phyloP scores from a whole-genome alignment of 1,284 basidiomycete genomes.

The Heterobasidion irregulare region DNA sequence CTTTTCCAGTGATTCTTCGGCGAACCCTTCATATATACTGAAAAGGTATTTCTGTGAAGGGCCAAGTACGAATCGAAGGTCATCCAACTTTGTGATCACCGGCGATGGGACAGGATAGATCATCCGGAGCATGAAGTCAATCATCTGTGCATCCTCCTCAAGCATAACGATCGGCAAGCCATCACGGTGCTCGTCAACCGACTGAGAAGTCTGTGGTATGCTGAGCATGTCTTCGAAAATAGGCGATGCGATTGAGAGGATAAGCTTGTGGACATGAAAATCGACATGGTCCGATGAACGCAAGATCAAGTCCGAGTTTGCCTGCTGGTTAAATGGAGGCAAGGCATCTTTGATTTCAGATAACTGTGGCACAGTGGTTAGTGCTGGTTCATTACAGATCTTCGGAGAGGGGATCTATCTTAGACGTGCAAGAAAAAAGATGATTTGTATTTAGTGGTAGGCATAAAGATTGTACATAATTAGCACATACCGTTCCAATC shows the following conservation, averaged over 20 bases:
- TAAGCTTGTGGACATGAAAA: conserved; percentile 22
- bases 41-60: background rate
- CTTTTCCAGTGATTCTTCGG: background rate
- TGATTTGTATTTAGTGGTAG: too few relatives aligned
- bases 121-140: conserved; percentile 4
- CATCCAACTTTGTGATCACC: background rate
- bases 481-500: too few relatives aligned
- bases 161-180: conserved; percentile 2
- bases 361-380: too few relatives aligned
- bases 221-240: conserved; percentile 28
- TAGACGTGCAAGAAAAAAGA: too few relatives aligned
- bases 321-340: background rate
- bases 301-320: conserved; percentile 23
- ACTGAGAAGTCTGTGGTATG: background rate
- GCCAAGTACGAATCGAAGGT: background rate
- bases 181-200: background rate
- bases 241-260: conserved; percentile 25
- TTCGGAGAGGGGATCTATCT: too few relatives aligned
- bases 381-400: too few relatives aligned
- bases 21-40: background rate
- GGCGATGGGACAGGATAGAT: conserved; percentile 7
- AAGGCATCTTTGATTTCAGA: too few relatives aligned
- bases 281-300: conserved; percentile 26
- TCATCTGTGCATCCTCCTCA: conserved; percentile 2
- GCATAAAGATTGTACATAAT: too few relatives aligned